Evolutionary conservation across 2,329 filamentous ascomycete genomes (phyloP).

Genomic region (Botrytis galanthina): DNA sequence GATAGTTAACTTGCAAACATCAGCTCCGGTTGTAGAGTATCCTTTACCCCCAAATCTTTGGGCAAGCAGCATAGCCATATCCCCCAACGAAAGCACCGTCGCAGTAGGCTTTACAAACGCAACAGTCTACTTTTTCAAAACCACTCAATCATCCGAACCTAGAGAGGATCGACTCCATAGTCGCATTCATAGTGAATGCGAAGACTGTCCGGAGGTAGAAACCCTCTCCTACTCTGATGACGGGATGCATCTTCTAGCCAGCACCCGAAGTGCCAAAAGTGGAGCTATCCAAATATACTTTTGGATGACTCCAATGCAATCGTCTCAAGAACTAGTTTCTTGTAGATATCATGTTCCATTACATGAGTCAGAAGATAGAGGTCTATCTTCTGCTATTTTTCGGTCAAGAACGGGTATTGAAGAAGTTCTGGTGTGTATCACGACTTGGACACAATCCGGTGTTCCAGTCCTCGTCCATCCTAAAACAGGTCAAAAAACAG

Average conservation of each 20-base stretch:
- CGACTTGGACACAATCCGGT: constrained; percentile 46
- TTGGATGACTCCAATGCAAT: constrained; percentile 42
- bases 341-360: constrained; percentile 43
- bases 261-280: constrained; percentile 40
- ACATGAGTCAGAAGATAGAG: constrained; percentile 45
- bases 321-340: constrained; percentile 39
- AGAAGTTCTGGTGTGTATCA: constrained; percentile 42
- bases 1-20: constrained; percentile 41
- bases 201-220: constrained; percentile 41
- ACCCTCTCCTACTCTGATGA: constrained; percentile 44
- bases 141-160: constrained; percentile 38
- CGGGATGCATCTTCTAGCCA: constrained; percentile 42
- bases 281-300: constrained; percentile 42
- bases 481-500: constrained; percentile 40
- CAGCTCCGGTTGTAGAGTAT: constrained; percentile 40
- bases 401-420: constrained; percentile 38
- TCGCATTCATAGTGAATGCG: constrained; percentile 40
- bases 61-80: constrained; percentile 44
- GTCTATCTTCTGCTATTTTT: constrained; percentile 41
- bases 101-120: constrained; percentile 44
- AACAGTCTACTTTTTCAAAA: constrained; percentile 44
- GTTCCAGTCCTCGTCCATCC: constrained; percentile 43
- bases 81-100: constrained; percentile 43
- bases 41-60: constrained; percentile 42
- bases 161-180: constrained; percentile 42